Evolutionary conservation across 768 basidiomycete genomes (phyloP).

Genomic region (Atractiella rhizophila): DNA sequence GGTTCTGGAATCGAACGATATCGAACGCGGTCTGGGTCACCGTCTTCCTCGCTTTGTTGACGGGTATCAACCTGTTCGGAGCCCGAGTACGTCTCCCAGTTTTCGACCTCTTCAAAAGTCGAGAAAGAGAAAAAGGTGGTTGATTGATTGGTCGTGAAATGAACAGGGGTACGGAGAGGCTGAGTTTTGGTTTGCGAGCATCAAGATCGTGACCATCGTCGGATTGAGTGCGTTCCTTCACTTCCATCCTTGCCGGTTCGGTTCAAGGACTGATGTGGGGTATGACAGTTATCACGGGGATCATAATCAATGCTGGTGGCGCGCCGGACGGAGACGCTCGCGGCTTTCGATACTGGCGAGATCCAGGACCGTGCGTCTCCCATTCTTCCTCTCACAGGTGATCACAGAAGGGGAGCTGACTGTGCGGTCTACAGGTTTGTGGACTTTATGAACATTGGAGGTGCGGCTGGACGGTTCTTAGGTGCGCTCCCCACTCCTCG

Average conservation of each 20-base stretch:
- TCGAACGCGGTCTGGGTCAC: conserved; percentile 8
- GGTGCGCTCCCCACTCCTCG: too few relatives aligned
- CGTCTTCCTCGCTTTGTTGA: conserved; percentile 5
- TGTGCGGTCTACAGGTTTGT: background rate
- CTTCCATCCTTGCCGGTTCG: too few relatives aligned
- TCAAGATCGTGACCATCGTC: conserved; percentile 16
- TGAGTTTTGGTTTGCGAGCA: conserved; percentile 33
- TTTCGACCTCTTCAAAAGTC: conserved; percentile 9
- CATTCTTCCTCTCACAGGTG: too few relatives aligned
- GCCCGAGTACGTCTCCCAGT: too few relatives aligned
- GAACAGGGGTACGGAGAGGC: conserved; percentile 19
- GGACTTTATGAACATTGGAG: background rate
- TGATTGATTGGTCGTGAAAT: conserved; percentile 12
- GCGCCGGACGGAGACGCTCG: background rate
- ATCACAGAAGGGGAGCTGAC: too few relatives aligned
- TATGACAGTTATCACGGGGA: conserved; percentile 33
- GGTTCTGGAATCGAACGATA: conserved; percentile 5
- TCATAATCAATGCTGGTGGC: conserved; percentile 28
- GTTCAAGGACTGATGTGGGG: too few relatives aligned
- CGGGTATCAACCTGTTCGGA: conserved; percentile 11
- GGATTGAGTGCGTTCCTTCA: too few relatives aligned
- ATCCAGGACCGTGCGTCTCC: too few relatives aligned
- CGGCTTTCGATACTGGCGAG: conserved; percentile 16
- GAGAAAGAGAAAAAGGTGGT: too few relatives aligned
- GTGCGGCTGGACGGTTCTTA: too few relatives aligned